These are phyloP conservation scores for Xylaria acuta DNA, from an alignment of 495 filamentous ascomycete species.

Conservation along the genomic window DNA sequence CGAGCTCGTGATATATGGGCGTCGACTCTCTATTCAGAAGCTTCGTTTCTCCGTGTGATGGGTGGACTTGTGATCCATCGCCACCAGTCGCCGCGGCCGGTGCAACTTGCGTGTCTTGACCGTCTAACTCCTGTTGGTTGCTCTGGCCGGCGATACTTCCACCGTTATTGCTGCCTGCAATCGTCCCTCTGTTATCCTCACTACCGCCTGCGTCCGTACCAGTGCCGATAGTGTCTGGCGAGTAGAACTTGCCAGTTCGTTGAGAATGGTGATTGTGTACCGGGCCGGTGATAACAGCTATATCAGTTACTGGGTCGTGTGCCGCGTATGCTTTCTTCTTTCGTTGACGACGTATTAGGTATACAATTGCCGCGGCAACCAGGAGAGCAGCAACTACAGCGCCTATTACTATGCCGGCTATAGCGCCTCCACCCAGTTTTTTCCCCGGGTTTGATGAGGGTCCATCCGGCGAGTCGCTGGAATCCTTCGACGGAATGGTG, in stretches of 20 bases:
- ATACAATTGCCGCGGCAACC: constrained; percentile 28
- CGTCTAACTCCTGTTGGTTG: constrained; percentile 32
- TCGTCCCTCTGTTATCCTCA: constrained; percentile 8
- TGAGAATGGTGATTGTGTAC: constrained; percentile 30
- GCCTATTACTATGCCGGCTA: constrained; percentile 47
- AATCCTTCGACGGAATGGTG: constrained; percentile 37
- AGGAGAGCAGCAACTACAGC: constrained; percentile 32
- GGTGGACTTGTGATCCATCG: constrained; percentile 18
- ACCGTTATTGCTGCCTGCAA: background rate
- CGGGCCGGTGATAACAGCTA: constrained; percentile 33
- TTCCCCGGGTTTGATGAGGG: constrained; percentile 8
- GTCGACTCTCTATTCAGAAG: background rate
- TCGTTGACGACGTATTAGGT: constrained; percentile 36
- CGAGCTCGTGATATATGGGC: constrained; percentile 24
- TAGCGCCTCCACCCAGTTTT: constrained; percentile 38
- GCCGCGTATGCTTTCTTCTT: constrained; percentile 31
- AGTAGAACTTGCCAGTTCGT: constrained; percentile 30
- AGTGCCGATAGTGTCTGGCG: constrained; percentile 25
- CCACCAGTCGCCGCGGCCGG: constrained; percentile 30
- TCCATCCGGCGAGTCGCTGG: constrained; percentile 3
- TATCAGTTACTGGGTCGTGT: constrained; percentile 29
- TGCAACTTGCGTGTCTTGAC: constrained; percentile 22
- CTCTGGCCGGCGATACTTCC: constrained; percentile 10
- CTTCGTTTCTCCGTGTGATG: constrained; percentile 5
- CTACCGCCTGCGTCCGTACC: constrained; percentile 16